Evolutionary conservation across 2,329 filamentous ascomycete species (phyloP).

Genomic region (Talaromyces verruculosus): DNA sequence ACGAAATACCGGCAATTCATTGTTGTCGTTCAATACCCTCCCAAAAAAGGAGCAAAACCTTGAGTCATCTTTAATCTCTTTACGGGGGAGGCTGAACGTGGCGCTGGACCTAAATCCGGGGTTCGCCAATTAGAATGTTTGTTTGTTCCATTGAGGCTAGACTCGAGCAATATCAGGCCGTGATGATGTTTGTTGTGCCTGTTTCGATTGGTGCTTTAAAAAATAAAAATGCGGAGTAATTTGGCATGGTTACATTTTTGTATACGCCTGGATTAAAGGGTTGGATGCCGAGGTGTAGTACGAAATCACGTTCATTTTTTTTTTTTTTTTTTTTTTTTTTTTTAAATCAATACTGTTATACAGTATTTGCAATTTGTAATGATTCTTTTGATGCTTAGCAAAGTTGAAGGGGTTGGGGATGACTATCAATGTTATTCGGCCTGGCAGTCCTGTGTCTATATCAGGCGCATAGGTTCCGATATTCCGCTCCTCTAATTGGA

Average conservation of each 20-base stretch:
- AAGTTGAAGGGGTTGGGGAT: not conserved
- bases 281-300: not conserved
- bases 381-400: not conserved
- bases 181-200: conserved; percentile 13
- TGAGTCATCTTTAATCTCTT: not conserved
- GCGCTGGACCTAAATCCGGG: conserved; percentile 3
- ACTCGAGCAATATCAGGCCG: conserved; percentile 4
- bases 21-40: not conserved
- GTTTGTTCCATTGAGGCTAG: conserved; percentile 5
- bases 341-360: not conserved
- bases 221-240: not conserved
- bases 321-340: too few relatives aligned
- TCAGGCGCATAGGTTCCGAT: not conserved
- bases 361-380: not conserved
- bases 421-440: not conserved
- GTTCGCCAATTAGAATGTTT: not conserved
- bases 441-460: not conserved
- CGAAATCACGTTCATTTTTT: conserved; percentile 10
- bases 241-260: conserved; percentile 6
- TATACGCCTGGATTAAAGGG: not conserved
- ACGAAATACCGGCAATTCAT: not conserved
- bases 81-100: conserved; percentile 5
- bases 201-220: not conserved
- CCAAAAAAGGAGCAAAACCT: not conserved
- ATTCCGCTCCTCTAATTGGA: not conserved